Base-by-base conservation (phyloP, 192 early-diverging fungal genomes). In the Podila horticola region DNA sequence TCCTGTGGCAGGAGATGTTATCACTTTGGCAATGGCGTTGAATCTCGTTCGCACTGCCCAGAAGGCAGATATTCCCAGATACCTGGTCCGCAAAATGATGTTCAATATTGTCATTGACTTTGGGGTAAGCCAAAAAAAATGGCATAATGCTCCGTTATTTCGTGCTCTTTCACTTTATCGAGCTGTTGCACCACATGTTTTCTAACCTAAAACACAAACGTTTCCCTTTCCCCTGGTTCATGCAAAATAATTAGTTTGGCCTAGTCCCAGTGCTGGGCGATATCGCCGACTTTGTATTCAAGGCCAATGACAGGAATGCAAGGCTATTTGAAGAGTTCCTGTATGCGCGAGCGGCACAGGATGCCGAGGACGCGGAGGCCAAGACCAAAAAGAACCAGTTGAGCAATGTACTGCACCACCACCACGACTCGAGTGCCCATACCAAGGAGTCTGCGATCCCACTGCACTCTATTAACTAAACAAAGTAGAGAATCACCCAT, bases 251-350 rank as follows among this genome's bases (percentile, higher is more conserved):
- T 13, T 79, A 89, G 88, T 36, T 87, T 33, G 87, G 89, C 1
- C n/a, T 90, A 22, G 67, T 85, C 24, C 89, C 89, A 12, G 12
- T 90, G 6, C 22, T 86, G 2, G 89, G 89, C 17, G 89, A 90
- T 67, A 11, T 88, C 11, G 33, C 70, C 13, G 89, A 90, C 66
- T 82, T 85, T 17, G 51, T 90, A 41, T 87, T 82, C 62, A 90
- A 87, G 60, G 76, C 79, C 3, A 90, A 90, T 52, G 75, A 72
- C 69, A 84, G 71, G 41, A 90, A 90, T 70, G 86, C 86, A 26
- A 62, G 76, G 36, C n/a, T 88, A 8, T 77, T 90, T 34, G 84
- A 90, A 36, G 83, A 81, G 15, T 88, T 64, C 58, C 52, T 90
- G n/a, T 75, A 72, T 5, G 71, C 75, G 45, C 69, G 79, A 55